A percentile compares a stretch with the other conserved stretches of the same genome.
phyloP scores from a whole-genome alignment of 495 filamentous ascomycete genomes.

The Aspergillus heteromorphus region DNA sequence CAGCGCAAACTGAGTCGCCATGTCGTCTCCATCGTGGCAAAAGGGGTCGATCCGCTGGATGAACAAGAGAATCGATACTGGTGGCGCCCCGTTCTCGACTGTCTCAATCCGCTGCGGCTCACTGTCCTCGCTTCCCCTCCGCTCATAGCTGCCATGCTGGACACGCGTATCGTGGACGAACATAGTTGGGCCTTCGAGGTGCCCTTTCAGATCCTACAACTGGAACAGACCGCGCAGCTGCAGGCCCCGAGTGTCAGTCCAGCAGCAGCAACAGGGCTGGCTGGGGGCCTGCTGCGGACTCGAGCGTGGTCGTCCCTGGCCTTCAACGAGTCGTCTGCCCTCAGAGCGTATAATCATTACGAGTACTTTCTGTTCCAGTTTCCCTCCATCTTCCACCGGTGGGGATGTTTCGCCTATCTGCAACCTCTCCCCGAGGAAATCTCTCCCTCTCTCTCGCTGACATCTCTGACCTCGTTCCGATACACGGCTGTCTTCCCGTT shows the following conservation, averaged over 20 bases:
- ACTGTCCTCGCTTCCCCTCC: constrained; percentile 32
- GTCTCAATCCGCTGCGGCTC: constrained; percentile 26
- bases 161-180: constrained; percentile 23
- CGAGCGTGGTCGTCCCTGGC: constrained; percentile 30
- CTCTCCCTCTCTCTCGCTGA: constrained; percentile 11
- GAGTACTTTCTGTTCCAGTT: constrained; percentile 38
- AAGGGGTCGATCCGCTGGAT: constrained; percentile 5
- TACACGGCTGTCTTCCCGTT: constrained; percentile 44
- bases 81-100: constrained; percentile 28
- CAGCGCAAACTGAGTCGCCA: constrained; percentile 22
- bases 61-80: constrained; percentile 20
- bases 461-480: constrained; percentile 25
- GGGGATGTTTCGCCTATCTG: constrained; percentile 17
- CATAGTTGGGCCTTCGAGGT: constrained; percentile 41
- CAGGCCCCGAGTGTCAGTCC: too few relatives aligned
- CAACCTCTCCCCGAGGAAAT: constrained; percentile 2
- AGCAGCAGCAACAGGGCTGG: constrained; percentile 3
- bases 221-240: constrained; percentile 15
- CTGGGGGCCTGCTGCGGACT: constrained; percentile 16
- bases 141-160: constrained; percentile 27
- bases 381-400: constrained; percentile 31
- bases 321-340: constrained; percentile 38
- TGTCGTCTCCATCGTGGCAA: constrained; percentile 30
- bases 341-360: constrained; percentile 41
- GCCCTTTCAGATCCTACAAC: constrained; percentile 26